phyloP scores from a whole-genome alignment of 305 asterid species.

The Petunia hybrid region DNA sequence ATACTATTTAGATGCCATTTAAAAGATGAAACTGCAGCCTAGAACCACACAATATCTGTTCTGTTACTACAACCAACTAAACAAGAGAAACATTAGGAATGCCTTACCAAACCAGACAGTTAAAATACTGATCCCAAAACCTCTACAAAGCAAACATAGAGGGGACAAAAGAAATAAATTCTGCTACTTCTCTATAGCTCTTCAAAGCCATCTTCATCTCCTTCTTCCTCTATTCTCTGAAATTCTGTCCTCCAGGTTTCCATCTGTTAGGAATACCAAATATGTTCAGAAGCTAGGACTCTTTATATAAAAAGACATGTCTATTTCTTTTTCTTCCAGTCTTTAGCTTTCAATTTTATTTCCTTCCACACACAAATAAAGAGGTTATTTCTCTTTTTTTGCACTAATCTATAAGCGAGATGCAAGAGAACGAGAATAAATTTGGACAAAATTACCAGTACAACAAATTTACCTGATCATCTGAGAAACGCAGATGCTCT shows the following conservation, averaged over 20 bases:
- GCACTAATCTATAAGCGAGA: neutral
- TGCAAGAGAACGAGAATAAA: neutral
- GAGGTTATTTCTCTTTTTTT: too few species aligned
- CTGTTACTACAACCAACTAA: neutral
- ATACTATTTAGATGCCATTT: neutral
- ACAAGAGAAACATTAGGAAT: neutral
- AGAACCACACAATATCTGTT: neutral
- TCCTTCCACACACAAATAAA: too few species aligned
- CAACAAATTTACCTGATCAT: slow-evolving; percentile 70
- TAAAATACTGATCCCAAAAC: neutral
- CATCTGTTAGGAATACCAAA: slow-evolving; percentile 55
- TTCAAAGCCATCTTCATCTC: slow-evolving; percentile 93
- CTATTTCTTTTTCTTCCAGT: neutral
- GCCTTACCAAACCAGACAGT: neutral
- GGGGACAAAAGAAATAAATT: neutral
- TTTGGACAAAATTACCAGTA: neutral
- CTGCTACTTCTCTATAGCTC: slow-evolving; percentile 56
- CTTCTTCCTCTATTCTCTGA: slow-evolving; percentile 80
- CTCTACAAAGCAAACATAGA: neutral
- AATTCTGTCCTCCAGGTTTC: slow-evolving; percentile 81
- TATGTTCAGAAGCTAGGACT: neutral
- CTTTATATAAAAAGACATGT: neutral
- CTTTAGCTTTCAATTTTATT: too few species aligned
- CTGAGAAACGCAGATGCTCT: slow-evolving; percentile 82
- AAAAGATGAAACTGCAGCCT: neutral